Evolutionary conservation across 305 asterid species (phyloP), one percentile per base, ranked within the genome.

Genomic region (Fraxinus paxiana): DNA sequence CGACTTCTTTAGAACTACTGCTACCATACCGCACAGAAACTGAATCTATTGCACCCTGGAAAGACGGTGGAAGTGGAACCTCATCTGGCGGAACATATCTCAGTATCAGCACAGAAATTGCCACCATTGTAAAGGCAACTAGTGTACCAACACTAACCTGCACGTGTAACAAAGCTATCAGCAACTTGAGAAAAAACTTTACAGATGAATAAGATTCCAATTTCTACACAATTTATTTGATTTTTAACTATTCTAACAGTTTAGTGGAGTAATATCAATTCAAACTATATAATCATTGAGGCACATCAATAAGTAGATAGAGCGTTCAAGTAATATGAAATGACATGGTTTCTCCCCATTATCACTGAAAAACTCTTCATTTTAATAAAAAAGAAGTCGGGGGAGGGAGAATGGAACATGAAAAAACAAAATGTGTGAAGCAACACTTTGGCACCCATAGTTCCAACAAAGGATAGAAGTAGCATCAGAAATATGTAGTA

Each of bases 81-180:
- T 84, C 92, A 31, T 94, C 95, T 0, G 97, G 98, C 79, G 99
- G 97, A 77, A 96, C 92, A 18, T 96, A 96, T 91, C 98, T 92
- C 79, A 94, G 91, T 82, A 96, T 90, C 85, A 94, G 89, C 65
- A 96, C 95, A 0, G 99, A 96, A 80, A 96, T 87, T 20, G 98
- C 94, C 80, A 94, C 99, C 93, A 92, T 90, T 5, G 98, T 94
- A 75, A 94, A 96, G 20, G 99, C 98, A 48, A 95, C 94, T 85
- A 95, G 98, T 28, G 99, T 95, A 70, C 99, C 99, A 20, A 95
- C 98, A 82, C 99, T 96, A 72, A 96, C 99, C 99, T 96, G 96
- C 88, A 86, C 56, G 37, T 75, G 51, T n/a, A 80, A 79, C 73
- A 71, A 28, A 20, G 78, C 51, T 30, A 65, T 83, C 79, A 86